Percentiles rank a stretch among this genome's conserved stretches.
Evolutionary conservation across 306 rosid species (phyloP).

Genomic region (Vigna nakashimae): DNA sequence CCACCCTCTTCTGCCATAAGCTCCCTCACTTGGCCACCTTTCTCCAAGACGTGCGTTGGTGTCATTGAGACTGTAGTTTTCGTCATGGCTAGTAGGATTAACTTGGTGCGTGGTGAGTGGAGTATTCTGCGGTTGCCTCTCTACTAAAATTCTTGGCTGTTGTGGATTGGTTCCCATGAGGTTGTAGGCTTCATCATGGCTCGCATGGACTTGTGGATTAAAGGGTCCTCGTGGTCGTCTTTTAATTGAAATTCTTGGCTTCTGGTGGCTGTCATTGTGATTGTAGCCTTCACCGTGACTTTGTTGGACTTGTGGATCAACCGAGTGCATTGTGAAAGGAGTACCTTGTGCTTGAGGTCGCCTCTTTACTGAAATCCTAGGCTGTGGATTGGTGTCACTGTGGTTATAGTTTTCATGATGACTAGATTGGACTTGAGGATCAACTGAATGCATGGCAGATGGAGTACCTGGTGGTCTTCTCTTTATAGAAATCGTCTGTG

Average conservation of each 20-base stretch:
- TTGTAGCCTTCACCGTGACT: conserved; percentile 52
- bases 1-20: conserved; percentile 68
- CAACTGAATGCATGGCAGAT: conserved; percentile 53
- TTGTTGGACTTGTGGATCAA: conserved; percentile 42
- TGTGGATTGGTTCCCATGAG: conserved; percentile 64
- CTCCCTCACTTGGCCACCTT: conserved; percentile 55
- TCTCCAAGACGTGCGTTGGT: conserved; percentile 65
- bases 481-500: conserved; percentile 59
- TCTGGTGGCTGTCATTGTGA: conserved; percentile 59
- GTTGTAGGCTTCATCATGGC: conserved; percentile 56
- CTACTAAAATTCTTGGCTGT: conserved; percentile 59
- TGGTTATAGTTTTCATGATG: conserved; percentile 55
- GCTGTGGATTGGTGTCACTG: conserved; percentile 65
- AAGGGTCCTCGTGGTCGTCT: conserved; percentile 51
- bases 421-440: conserved; percentile 44
- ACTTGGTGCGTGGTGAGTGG: conserved; percentile 52
- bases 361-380: conserved; percentile 54
- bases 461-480: conserved; percentile 58
- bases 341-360: conserved; percentile 57
- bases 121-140: conserved; percentile 54
- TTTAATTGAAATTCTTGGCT: conserved; percentile 55
- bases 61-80: conserved; percentile 57
- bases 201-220: conserved; percentile 50
- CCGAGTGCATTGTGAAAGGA: conserved; percentile 55
- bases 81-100: conserved; percentile 45